Evolutionary conservation across 345 rosid genomes (phyloP).

Genomic region (Eucalyptus urophylla): DNA sequence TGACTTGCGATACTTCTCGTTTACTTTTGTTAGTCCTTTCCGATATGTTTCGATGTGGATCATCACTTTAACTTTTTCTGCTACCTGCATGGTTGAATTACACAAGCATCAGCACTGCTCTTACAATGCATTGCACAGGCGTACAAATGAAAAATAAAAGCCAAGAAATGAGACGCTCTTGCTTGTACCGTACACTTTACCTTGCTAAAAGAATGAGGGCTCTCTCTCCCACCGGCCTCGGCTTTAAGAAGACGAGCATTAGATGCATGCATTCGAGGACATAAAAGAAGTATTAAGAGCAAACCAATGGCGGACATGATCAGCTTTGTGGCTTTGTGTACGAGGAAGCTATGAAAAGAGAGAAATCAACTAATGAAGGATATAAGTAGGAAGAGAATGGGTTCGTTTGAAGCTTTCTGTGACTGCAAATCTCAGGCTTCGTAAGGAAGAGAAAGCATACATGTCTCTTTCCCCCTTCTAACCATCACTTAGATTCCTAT

Average conservation of each 20-base stretch:
- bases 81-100: background rate
- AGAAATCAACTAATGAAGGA: background rate
- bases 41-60: background rate
- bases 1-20: background rate
- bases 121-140: background rate
- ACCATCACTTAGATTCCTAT: background rate
- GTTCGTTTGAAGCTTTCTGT: background rate
- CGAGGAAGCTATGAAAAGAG: background rate
- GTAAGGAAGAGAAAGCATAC: background rate
- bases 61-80: background rate
- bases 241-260: conserved; percentile 12
- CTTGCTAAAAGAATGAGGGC: background rate
- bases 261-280: conserved; percentile 16
- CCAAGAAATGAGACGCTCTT: background rate
- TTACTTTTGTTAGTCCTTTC: background rate
- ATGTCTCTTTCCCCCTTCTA: background rate
- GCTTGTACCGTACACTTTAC: background rate
- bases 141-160: background rate
- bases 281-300: background rate
- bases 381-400: background rate
- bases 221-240: background rate
- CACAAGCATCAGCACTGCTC: background rate
- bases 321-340: background rate
- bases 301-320: background rate
- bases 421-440: background rate